These are phyloP conservation scores for Symbiodinium pilosum DNA, from an alignment of 73 alveolate genomes.

Conservation along the genomic window DNA sequence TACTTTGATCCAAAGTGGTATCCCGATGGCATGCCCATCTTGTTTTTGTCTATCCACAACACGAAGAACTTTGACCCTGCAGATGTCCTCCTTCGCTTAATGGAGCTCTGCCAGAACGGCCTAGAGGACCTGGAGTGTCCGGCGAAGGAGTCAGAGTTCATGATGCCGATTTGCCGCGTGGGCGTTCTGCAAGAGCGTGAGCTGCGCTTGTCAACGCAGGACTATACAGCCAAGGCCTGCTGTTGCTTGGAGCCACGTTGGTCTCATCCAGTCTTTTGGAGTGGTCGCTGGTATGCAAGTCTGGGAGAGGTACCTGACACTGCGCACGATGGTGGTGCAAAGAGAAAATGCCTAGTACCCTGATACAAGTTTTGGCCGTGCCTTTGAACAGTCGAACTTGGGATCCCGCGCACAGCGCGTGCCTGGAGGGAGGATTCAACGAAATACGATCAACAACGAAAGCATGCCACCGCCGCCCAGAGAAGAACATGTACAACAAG, in stretches of 20 bases:
- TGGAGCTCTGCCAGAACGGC: slow-evolving; percentile 77
- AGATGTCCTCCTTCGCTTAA: slow-evolving; percentile 33
- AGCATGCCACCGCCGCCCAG: too few relatives aligned
- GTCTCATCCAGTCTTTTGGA: slow-evolving; percentile 89
- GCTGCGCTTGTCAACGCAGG: slow-evolving; percentile 32
- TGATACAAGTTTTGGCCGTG: too few relatives aligned
- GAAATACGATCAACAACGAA: too few relatives aligned
- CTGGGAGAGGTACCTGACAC: slow-evolving; percentile 20
- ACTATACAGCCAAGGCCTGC: slow-evolving; percentile 55
- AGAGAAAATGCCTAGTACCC: slow-evolving; percentile 61
- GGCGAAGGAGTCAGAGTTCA: slow-evolving; percentile 38
- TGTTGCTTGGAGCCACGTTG: slow-evolving; percentile 85
- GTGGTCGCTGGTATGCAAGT: slow-evolving; percentile 45
- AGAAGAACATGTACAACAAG: too few relatives aligned
- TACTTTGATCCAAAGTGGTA: slow-evolving; percentile 81
- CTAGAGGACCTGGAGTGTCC: slow-evolving; percentile 69
- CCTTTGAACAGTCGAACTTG: too few relatives aligned
- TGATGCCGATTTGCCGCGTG: slow-evolving; percentile 52
- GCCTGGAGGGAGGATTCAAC: too few relatives aligned
- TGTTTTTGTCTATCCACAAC: slow-evolving; percentile 73
- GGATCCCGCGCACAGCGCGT: too few relatives aligned
- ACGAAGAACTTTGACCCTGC: slow-evolving; percentile 91
- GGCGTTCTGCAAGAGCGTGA: slow-evolving; percentile 71
- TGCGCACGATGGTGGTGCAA: not conserved
- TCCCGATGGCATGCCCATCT: slow-evolving; percentile 80